Evolutionary conservation across 2,329 filamentous ascomycete genomes (phyloP), one percentile per base, ranked within the genome.

Genomic region (Aureobasidium vineae): DNA sequence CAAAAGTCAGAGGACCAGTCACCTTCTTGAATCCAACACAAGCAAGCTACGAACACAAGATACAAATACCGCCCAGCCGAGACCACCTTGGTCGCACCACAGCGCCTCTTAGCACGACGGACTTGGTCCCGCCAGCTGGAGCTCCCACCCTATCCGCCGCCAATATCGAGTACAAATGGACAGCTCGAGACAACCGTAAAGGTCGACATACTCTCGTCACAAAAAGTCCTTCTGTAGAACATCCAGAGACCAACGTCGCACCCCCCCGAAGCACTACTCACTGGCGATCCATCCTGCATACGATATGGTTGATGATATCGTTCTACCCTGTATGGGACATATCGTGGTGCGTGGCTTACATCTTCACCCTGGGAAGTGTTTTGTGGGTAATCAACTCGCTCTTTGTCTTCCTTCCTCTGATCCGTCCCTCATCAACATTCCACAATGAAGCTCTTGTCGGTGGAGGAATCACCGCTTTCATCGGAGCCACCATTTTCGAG

Each of bases 401-500:
- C 73, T 89, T 90, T 72, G 82, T 83, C 5, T 89, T 83, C 79
- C 78, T 89, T 1, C 88, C 88, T 0, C 75, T 87, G 1, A 78
- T 79, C 28, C 74, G 77, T 7, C 86, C 87, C 0, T 77, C 72
- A 0, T 81, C 81, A 0, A 80, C 82, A 66, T 89, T 90, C 70
- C 52, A 76, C 0, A 79, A 79, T 36, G 87, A 90, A 74, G 75
- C 77, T 0, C 68, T 79, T 8, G 77, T 79, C 69, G 88, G 79
- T 0, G 87, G 85, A 3, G 88, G 87, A 1, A 80, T 88, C 26
- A 86, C 84, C 0, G 86, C 85, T 0, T 86, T 89, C 70, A 80
- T 90, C n/a, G 88, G 88, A 4, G 87, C 87, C 0, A 88, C 86
- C 0, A 77, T 90, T 7, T 90, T 91, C 73, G 86, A 88, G 70